Conservation (phyloP, 208 protist species). For the Trypanosoma avium region DNA sequence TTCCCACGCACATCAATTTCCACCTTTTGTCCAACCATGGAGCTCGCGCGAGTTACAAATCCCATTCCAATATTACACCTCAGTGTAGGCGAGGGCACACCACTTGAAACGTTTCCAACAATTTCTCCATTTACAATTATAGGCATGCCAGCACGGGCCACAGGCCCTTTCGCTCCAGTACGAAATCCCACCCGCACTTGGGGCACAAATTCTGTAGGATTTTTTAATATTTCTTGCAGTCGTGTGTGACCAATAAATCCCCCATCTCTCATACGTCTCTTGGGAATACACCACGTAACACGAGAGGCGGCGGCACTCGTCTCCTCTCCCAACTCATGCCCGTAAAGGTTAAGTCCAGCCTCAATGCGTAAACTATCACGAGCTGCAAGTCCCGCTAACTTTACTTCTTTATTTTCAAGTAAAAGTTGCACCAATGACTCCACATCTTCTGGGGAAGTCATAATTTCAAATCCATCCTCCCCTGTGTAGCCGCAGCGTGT, state of each 20-base stretch:
- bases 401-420: conserved; percentile 35
- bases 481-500: conserved; percentile 97
- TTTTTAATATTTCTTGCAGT: conserved; percentile 64
- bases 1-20: conserved; percentile 91
- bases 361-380: conserved; percentile 96
- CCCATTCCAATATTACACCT: conserved; percentile 91
- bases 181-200: conserved; percentile 91
- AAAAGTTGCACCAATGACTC: conserved; percentile 59
- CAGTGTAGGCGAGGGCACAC: conserved; percentile 85
- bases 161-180: conserved; percentile 66
- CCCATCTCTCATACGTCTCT: conserved; percentile 91
- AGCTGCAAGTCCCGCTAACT: conserved; percentile 92
- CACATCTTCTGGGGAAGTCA: conserved; percentile 44
- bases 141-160: conserved; percentile 80
- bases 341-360: conserved; percentile 98
- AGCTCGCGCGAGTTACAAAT: conserved; percentile 81
- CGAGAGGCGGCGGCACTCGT: conserved; percentile 94
- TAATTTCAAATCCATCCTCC: conserved; percentile 99
- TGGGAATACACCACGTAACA: conserved; percentile 95
- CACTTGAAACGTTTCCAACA: conserved; percentile 92
- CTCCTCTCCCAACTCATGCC: conserved; percentile 95
- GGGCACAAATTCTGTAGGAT: conserved; percentile 44
- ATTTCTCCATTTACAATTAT: conserved; percentile 69
- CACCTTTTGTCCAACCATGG: conserved; percentile 75
- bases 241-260: conserved; percentile 92